phyloP scores from a whole-genome alignment of 768 basidiomycete species.

The Russula compacta region DNA sequence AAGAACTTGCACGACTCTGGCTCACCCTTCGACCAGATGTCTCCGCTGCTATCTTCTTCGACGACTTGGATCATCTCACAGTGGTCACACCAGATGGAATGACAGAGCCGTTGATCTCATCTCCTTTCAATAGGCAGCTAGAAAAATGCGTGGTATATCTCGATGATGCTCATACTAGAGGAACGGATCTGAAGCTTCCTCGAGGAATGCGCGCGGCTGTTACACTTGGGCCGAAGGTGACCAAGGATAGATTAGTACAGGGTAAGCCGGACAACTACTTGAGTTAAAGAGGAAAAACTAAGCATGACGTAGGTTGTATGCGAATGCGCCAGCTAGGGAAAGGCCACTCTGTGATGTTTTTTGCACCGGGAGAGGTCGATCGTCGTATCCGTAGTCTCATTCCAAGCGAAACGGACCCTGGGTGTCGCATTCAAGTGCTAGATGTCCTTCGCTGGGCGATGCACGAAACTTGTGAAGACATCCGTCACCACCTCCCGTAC shows the following conservation, averaged over 20 bases:
- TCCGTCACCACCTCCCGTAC: slow-evolving; percentile 7
- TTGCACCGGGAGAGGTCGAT: slow-evolving; percentile 12
- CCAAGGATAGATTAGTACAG: slow-evolving; percentile 44
- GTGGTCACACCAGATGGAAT: slow-evolving; percentile 32
- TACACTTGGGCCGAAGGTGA: slow-evolving; percentile 41
- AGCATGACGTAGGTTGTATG: slow-evolving; percentile 10
- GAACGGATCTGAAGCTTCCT: slow-evolving; percentile 46
- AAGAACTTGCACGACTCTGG: slow-evolving; percentile 35
- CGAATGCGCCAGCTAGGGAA: slow-evolving; percentile 17
- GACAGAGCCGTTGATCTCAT: slow-evolving; percentile 30
- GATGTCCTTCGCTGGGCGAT: slow-evolving; percentile 17
- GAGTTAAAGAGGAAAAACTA: background rate
- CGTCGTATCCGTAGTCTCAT: slow-evolving; percentile 2
- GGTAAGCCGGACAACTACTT: slow-evolving; percentile 25
- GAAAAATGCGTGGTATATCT: slow-evolving; percentile 39
- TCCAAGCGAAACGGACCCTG: background rate
- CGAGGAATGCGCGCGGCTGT: slow-evolving; percentile 34
- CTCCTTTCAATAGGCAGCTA: slow-evolving; percentile 30
- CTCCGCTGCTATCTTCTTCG: slow-evolving; percentile 36
- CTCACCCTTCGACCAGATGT: slow-evolving; percentile 25
- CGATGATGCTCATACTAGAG: slow-evolving; percentile 45
- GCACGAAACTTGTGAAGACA: slow-evolving; percentile 16
- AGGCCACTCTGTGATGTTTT: slow-evolving; percentile 16
- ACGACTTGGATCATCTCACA: slow-evolving; percentile 27
- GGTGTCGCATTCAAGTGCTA: background rate